Conservation (phyloP, 2,329 filamentous ascomycete species). For the Sarocladiaceae sp. region DNA sequence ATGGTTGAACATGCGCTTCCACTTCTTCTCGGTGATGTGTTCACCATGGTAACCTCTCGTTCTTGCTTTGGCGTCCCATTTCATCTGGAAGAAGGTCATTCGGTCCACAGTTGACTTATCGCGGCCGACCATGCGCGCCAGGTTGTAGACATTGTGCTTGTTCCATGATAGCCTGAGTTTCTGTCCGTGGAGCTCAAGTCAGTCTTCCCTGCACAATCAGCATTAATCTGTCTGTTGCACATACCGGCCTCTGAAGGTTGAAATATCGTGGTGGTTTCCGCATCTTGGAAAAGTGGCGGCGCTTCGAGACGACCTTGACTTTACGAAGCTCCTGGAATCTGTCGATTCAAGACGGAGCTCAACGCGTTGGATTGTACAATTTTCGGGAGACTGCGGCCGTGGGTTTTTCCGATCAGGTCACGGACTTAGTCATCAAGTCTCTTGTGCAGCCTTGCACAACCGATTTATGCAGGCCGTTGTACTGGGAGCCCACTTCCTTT, state of each 20-base stretch:
- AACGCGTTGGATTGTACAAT: conserved; percentile 10
- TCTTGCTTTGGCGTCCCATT: conserved; percentile 86
- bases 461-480: neutral
- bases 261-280: conserved; percentile 59
- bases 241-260: conserved; percentile 61
- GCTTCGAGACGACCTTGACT: conserved; percentile 11
- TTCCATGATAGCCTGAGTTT: conserved; percentile 96
- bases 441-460: neutral
- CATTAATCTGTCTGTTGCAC: conserved; percentile 21
- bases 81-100: conserved; percentile 92
- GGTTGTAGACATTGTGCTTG: conserved; percentile 94
- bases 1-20: conserved; percentile 87
- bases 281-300: conserved; percentile 36
- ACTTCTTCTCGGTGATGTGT: conserved; percentile 87
- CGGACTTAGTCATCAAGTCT: neutral
- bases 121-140: conserved; percentile 41
- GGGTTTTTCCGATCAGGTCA: neutral
- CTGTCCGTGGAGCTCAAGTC: conserved; percentile 39
- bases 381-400: conserved; percentile 3
- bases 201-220: neutral
- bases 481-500: conserved; percentile 1
- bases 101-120: conserved; percentile 25
- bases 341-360: conserved; percentile 4
- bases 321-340: conserved; percentile 5
- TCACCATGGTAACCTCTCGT: conserved; percentile 91